Evolutionary conservation across 139 green algal genomes (phyloP).

Genomic region (Ostreobium quekettii): DNA sequence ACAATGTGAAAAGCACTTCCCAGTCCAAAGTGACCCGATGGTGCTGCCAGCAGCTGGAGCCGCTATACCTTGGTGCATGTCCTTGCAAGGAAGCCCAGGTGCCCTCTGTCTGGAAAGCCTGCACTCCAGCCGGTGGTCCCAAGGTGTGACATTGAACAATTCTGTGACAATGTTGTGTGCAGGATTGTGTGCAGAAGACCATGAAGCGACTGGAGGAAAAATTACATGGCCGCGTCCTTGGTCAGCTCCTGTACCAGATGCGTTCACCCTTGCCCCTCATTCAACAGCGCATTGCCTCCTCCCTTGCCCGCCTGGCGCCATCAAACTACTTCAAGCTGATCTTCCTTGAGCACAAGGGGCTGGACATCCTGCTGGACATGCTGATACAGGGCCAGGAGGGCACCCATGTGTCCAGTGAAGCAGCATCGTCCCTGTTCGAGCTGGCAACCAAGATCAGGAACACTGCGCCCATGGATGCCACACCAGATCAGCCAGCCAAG

Average conservation of each 20-base stretch:
- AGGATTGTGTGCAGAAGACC: conserved; percentile 95
- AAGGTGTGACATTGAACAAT: too few species aligned
- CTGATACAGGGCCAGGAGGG: conserved; percentile 38
- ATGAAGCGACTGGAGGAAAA: conserved; percentile 90
- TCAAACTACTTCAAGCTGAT: conserved; percentile 55
- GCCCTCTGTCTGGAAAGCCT: too few species aligned
- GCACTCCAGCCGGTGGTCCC: too few species aligned
- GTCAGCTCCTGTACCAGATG: conserved; percentile 68
- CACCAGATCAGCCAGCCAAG: conserved; percentile 25
- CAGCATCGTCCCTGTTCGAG: conserved; percentile 56
- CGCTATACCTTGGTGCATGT: too few species aligned
- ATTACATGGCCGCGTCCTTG: conserved; percentile 37
- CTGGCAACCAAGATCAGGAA: conserved; percentile 67
- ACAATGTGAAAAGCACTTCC: too few species aligned
- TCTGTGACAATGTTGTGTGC: conserved; percentile 1
- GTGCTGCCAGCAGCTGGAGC: too few species aligned
- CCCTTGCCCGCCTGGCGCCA: conserved; percentile 68
- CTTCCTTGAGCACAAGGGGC: conserved; percentile 63
- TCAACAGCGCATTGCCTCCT: conserved; percentile 60
- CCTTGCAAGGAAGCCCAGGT: too few species aligned
- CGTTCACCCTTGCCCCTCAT: conserved; percentile 41
- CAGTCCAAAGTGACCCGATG: too few species aligned
- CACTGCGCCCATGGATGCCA: conserved; percentile 29
- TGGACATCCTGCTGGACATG: conserved; percentile 82
- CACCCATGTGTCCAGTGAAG: conserved; percentile 41